A percentile compares a stretch with the other conserved stretches of the same genome.
Evolutionary conservation across 352 stramenopile genomes (phyloP).

Genomic region (Phytophthora podocarpi): DNA sequence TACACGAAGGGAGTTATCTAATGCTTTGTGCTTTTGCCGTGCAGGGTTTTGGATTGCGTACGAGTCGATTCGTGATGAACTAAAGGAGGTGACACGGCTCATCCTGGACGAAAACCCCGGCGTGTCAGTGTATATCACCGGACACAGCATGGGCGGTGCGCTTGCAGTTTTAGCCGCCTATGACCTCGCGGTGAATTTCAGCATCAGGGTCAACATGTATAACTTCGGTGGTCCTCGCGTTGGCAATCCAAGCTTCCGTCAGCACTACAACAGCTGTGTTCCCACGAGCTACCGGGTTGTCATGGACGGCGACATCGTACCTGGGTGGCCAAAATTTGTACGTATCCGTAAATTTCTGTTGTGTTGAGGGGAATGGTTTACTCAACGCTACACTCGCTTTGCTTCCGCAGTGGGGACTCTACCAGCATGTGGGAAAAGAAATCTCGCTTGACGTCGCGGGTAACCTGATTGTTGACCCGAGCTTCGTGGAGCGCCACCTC

Average conservation of each 20-base stretch:
- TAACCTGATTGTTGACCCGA: conserved; percentile 83
- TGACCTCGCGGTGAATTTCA: conserved; percentile 86
- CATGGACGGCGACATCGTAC: conserved; percentile 84
- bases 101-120: conserved; percentile 84
- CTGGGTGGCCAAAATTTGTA: conserved; percentile 75
- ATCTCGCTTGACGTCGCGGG: conserved; percentile 71
- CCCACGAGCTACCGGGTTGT: conserved; percentile 83
- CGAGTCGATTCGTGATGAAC: conserved; percentile 73
- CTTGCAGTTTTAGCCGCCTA: conserved; percentile 90
- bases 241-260: conserved; percentile 83
- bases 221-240: conserved; percentile 89
- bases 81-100: conserved; percentile 78
- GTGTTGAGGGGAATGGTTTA: background rate
- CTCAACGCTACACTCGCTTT: conserved; percentile 8
- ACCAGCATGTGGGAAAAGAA: conserved; percentile 77
- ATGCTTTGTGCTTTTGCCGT: conserved; percentile 1
- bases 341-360: conserved; percentile 24
- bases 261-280: conserved; percentile 76
- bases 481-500: conserved; percentile 79
- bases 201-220: conserved; percentile 89
- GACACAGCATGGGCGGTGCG: conserved; percentile 92
- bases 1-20: background rate
- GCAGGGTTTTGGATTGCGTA: conserved; percentile 89
- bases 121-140: conserved; percentile 91
- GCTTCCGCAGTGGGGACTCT: conserved; percentile 63